Conservation (phyloP, 441 rosid species). For the Pelargonium cotyledonis region DNA sequence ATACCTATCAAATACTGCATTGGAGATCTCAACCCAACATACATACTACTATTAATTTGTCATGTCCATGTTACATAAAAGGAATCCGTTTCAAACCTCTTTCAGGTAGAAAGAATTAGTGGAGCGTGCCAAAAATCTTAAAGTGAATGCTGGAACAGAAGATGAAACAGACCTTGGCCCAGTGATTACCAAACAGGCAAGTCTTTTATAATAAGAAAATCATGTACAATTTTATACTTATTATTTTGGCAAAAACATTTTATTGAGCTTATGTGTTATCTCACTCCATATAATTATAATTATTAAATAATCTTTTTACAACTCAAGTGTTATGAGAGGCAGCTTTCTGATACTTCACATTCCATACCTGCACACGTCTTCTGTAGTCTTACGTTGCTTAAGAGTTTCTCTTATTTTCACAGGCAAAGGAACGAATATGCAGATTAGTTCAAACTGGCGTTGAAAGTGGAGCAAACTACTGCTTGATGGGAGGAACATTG, state of each 20-base stretch:
- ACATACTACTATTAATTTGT: too few species aligned
- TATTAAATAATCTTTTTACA: not conserved
- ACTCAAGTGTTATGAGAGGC: not conserved
- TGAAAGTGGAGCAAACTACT: constrained; percentile 69
- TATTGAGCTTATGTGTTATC: not conserved
- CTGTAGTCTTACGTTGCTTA: constrained; percentile 6
- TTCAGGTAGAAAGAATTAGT: constrained; percentile 67
- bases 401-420: constrained; percentile 23
- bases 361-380: constrained; percentile 10
- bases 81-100: constrained; percentile 4
- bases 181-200: constrained; percentile 75
- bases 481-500: constrained; percentile 78
- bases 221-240: not conserved
- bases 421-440: constrained; percentile 84
- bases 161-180: constrained; percentile 90
- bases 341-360: constrained; percentile 4
- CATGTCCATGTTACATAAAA: not conserved
- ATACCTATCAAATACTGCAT: too few species aligned
- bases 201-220: not conserved
- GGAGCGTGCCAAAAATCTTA: constrained; percentile 68
- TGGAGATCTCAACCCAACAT: too few species aligned
- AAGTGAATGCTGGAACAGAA: constrained; percentile 76
- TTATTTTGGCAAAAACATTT: not conserved
- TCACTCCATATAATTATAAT: not conserved
- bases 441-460: constrained; percentile 70